Evolutionary conservation across 2,329 filamentous ascomycete genomes (phyloP).

Genomic region (Calonectria hawksworthii): DNA sequence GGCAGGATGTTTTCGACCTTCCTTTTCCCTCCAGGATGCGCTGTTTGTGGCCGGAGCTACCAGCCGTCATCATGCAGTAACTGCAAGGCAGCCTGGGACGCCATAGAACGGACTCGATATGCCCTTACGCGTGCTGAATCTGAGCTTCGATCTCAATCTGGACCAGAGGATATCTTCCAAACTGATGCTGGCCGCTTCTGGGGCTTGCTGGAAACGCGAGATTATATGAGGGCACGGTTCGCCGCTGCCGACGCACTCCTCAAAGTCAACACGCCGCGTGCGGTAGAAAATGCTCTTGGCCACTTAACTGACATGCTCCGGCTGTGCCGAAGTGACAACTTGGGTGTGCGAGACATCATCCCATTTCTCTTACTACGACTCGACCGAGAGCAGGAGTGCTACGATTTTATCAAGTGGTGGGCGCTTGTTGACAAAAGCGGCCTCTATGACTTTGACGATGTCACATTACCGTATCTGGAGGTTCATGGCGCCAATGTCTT

Average conservation of each 20-base stretch:
- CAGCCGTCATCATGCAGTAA: too few relatives aligned
- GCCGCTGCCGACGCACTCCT: neutral
- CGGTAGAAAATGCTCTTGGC: slow-evolving; percentile 52
- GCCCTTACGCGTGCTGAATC: neutral
- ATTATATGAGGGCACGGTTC: slow-evolving; percentile 11
- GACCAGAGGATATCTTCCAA: neutral
- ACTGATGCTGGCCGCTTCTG: neutral
- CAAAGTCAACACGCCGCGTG: slow-evolving; percentile 44
- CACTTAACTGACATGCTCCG: slow-evolving; percentile 55
- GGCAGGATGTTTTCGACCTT: too few relatives aligned
- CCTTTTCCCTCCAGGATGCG: too few relatives aligned
- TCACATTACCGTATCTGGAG: neutral
- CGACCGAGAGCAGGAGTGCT: slow-evolving; percentile 49
- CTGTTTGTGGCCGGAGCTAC: too few relatives aligned
- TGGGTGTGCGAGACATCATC: slow-evolving; percentile 39
- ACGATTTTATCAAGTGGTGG: slow-evolving; percentile 16
- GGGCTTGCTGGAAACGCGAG: neutral
- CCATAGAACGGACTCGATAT: neutral
- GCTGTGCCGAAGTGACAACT: slow-evolving; percentile 35
- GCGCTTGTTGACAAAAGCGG: neutral
- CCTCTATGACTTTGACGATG: neutral
- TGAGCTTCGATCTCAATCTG: neutral
- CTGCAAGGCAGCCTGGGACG: neutral
- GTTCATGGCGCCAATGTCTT: neutral
- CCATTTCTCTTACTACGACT: slow-evolving; percentile 48